phyloP scores from a whole-genome alignment of 805 yeast genomes.

The Candida coquimbonensis region DNA sequence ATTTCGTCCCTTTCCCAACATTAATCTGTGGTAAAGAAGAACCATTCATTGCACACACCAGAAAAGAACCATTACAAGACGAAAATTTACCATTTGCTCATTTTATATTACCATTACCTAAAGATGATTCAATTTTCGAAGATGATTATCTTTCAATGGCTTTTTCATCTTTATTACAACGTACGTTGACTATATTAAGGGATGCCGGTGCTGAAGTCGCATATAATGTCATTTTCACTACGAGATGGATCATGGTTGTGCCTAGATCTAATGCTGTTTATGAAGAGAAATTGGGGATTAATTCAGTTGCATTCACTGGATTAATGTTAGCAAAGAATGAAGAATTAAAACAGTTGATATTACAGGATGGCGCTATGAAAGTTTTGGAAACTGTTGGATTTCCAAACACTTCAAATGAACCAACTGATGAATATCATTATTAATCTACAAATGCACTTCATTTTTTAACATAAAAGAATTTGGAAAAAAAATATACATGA shows the following conservation, averaged over 20 bases:
- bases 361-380: slow-evolving; percentile 36
- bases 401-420: slow-evolving; percentile 48
- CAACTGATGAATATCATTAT: slow-evolving; percentile 61
- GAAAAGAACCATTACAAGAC: slow-evolving; percentile 55
- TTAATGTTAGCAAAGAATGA: slow-evolving; percentile 67
- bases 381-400: slow-evolving; percentile 63
- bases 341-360: slow-evolving; percentile 42
- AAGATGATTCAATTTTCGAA: slow-evolving; percentile 32
- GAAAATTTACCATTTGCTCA: slow-evolving; percentile 72
- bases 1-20: slow-evolving; percentile 54
- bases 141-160: slow-evolving; percentile 56
- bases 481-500: background rate
- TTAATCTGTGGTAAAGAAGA: slow-evolving; percentile 35
- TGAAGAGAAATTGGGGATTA: slow-evolving; percentile 45
- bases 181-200: slow-evolving; percentile 60
- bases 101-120: slow-evolving; percentile 60
- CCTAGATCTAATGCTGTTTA: slow-evolving; percentile 63
- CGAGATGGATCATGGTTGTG: slow-evolving; percentile 77
- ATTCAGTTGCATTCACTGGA: slow-evolving; percentile 78
- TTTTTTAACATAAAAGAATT: too few species aligned
- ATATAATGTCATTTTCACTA: slow-evolving; percentile 78
- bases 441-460: too few species aligned
- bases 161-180: slow-evolving; percentile 66
- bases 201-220: slow-evolving; percentile 46
- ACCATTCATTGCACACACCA: slow-evolving; percentile 47